Evolutionary conservation across 2,329 filamentous ascomycete genomes (phyloP).

Genomic region (Ophiostoma piceae): DNA sequence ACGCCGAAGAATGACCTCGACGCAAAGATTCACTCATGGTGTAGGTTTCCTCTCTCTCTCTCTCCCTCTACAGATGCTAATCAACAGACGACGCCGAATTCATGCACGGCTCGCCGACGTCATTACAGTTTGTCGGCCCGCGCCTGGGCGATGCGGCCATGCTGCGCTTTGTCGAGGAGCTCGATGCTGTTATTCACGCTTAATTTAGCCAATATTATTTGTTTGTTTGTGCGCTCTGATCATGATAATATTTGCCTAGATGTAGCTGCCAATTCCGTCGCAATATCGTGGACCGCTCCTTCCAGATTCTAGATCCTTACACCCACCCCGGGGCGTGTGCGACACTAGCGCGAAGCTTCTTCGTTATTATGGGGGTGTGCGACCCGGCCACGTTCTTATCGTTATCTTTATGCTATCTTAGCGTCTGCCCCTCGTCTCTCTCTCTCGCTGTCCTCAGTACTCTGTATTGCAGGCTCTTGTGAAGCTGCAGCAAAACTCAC

Average conservation of each 20-base stretch:
- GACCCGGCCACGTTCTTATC: background rate
- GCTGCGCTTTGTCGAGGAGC: slow-evolving; percentile 19
- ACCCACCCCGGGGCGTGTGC: background rate
- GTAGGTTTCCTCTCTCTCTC: slow-evolving; percentile 17
- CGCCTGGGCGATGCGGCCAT: slow-evolving; percentile 20
- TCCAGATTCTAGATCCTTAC: slow-evolving; percentile 10
- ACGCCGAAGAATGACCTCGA: slow-evolving; percentile 23
- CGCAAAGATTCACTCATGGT: slow-evolving; percentile 21
- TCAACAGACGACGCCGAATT: slow-evolving; percentile 16
- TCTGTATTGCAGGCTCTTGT: too few species aligned
- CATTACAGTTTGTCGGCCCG: slow-evolving; percentile 19
- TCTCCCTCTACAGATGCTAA: background rate
- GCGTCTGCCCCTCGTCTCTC: background rate
- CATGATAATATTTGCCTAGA: too few species aligned
- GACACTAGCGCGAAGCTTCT: slow-evolving; percentile 6
- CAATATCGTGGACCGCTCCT: background rate
- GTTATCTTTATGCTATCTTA: slow-evolving; percentile 21
- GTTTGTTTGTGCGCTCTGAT: too few species aligned
- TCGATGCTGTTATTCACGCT: slow-evolving; percentile 19
- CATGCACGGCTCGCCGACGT: slow-evolving; percentile 21
- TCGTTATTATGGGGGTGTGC: background rate
- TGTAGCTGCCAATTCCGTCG: background rate
- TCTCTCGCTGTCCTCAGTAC: background rate
- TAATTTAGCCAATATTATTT: background rate
- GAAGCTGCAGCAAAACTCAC: background rate